These are phyloP conservation scores for Prunus campanulata DNA, from an alignment of 306 rosid genomes.

Conservation along the genomic window DNA sequence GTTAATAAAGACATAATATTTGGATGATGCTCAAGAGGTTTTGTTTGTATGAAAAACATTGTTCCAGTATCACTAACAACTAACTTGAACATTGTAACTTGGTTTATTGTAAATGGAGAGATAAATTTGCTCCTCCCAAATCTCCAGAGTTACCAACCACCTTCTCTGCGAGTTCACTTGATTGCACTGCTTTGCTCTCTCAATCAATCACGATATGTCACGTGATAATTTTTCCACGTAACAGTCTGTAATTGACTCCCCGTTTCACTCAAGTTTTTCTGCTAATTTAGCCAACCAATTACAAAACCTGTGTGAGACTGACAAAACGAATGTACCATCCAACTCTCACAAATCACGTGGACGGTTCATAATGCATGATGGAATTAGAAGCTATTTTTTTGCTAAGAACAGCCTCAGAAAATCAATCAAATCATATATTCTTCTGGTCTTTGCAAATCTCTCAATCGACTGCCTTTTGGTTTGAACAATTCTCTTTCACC, in stretches of 20 bases:
- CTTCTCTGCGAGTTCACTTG: no score
- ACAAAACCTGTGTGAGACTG: neutral
- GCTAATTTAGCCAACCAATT: no score
- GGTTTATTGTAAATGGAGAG: neutral
- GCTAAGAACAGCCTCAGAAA: slow-evolving; percentile 6
- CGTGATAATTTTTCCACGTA: no score
- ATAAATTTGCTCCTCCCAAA: neutral
- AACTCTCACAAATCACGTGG: neutral
- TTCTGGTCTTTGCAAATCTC: neutral
- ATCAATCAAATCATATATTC: neutral
- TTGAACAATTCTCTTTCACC: slow-evolving; percentile 35
- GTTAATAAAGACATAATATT: no score
- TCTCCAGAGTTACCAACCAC: neutral
- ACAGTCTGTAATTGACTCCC: fast-evolving
- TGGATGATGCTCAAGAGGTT: no score
- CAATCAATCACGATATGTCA: no score
- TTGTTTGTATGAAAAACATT: no score
- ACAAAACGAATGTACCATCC: neutral
- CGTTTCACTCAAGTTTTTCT: no score
- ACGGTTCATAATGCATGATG: neutral
- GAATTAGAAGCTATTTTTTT: no score
- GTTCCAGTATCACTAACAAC: no score
- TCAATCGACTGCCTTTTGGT: neutral
- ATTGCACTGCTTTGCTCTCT: no score
- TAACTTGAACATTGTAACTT: no score